A percentile compares a stretch with the other conserved stretches of the same genome.
Conservation (phyloP, 768 basidiomycete genomes). For the Auricularia auricula-judae region DNA sequence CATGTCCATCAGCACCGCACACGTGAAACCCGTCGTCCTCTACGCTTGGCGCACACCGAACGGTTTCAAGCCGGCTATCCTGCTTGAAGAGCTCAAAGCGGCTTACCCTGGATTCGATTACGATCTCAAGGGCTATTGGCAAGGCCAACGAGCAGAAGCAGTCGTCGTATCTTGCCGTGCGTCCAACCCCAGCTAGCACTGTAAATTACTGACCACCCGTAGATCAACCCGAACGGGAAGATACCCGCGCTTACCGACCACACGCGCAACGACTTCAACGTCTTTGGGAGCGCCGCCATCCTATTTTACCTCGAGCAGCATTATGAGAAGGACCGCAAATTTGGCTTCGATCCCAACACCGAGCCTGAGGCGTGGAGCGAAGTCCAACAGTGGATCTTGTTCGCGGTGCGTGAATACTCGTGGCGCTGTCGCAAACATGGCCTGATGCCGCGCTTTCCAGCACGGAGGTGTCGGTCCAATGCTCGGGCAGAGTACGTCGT, state of each 20-base stretch:
- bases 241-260: conserved; percentile 61
- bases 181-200: conserved; percentile 49
- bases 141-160: conserved; percentile 62
- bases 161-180: conserved; percentile 54
- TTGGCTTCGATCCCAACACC: conserved; percentile 46
- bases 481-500: conserved; percentile 14
- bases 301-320: conserved; percentile 72
- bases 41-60: conserved; percentile 51
- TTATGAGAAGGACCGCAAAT: conserved; percentile 67
- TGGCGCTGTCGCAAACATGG: neutral
- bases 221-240: conserved; percentile 30
- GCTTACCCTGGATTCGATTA: conserved; percentile 38
- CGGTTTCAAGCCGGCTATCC: conserved; percentile 36
- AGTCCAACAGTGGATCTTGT: conserved; percentile 81
- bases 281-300: conserved; percentile 77
- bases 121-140: conserved; percentile 25
- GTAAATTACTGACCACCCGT: conserved; percentile 14
- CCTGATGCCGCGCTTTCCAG: neutral
- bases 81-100: conserved; percentile 54
- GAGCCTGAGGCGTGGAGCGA: conserved; percentile 56
- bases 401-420: conserved; percentile 26
- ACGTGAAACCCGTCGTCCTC: conserved; percentile 19
- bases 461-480: conserved; percentile 19
- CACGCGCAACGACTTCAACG: conserved; percentile 45
- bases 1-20: neutral